Percentiles rank a stretch among this genome's conserved stretches.
These are phyloP conservation scores for Ogataea salicorniae DNA, from an alignment of 805 yeast genomes.

Conservation along the genomic window DNA sequence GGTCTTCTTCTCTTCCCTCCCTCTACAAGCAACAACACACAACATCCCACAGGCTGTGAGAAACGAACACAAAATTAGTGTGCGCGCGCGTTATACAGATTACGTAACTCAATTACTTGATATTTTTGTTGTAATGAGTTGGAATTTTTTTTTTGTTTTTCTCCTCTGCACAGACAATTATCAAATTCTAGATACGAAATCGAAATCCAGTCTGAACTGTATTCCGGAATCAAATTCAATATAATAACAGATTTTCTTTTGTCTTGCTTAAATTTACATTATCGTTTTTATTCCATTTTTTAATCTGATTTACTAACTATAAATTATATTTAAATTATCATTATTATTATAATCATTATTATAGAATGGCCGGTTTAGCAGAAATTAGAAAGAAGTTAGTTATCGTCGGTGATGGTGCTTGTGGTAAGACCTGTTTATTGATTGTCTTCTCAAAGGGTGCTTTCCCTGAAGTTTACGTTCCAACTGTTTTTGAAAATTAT, in stretches of 20 bases:
- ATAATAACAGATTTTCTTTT: no score
- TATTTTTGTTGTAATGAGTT: background rate
- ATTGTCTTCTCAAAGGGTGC: constrained; percentile 83
- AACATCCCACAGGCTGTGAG: no score
- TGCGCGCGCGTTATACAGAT: no score
- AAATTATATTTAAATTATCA: background rate
- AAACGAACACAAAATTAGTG: no score
- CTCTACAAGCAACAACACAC: background rate
- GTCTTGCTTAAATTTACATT: no score
- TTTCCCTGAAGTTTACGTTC: constrained; percentile 92
- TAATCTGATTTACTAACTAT: constrained; percentile 3
- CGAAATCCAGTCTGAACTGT: no score
- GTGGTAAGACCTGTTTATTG: constrained; percentile 91
- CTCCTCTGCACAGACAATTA: no score
- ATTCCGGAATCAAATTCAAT: no score
- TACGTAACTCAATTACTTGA: background rate
- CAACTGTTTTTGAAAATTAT: constrained; percentile 95
- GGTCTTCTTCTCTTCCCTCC: background rate
- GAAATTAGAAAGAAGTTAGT: constrained; percentile 76
- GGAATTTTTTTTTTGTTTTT: background rate
- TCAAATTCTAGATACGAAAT: no score
- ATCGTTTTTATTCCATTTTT: background rate
- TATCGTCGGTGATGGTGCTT: constrained; percentile 96
- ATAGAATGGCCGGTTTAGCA: constrained; percentile 42
- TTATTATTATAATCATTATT: constrained; percentile 1